phyloP scores from a whole-genome alignment of 305 asterid species.

The Solanum chacoense region DNA sequence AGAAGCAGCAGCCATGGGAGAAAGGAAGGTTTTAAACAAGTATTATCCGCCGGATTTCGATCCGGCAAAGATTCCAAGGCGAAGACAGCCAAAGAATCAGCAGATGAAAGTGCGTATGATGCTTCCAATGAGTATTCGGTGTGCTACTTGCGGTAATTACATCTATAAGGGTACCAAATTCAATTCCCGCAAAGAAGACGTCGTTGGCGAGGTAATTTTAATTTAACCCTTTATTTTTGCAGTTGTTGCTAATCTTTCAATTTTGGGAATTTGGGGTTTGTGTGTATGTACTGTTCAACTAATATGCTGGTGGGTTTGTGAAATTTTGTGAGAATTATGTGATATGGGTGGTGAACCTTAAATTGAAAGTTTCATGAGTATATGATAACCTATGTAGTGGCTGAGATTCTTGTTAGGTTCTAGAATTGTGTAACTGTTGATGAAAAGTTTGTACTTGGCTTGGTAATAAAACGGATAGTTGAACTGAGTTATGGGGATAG shows the following conservation, averaged over 20 bases:
- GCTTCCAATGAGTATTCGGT: conserved; percentile 91
- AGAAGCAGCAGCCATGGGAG: conserved; percentile 45
- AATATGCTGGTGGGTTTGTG: background rate
- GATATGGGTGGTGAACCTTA: background rate
- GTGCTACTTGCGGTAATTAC: conserved; percentile 74
- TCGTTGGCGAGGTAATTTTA: conserved; percentile 45
- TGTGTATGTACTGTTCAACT: background rate
- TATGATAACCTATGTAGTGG: background rate
- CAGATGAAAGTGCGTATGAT: conserved; percentile 88
- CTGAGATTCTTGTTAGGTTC: background rate
- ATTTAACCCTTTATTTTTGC: background rate
- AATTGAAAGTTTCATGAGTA: background rate
- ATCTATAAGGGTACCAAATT: conserved; percentile 80
- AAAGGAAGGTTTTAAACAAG: conserved; percentile 73
- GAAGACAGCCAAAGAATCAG: conserved; percentile 63
- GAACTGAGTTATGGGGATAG: background rate
- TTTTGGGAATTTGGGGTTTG: background rate
- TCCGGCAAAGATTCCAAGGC: conserved; percentile 86
- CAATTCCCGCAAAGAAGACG: conserved; percentile 90
- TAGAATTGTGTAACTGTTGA: background rate
- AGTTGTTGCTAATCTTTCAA: background rate
- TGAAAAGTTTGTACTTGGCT: background rate
- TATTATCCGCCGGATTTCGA: conserved; percentile 95
- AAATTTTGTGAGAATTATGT: background rate
- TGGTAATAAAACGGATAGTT: background rate